Base-by-base conservation (phyloP, 2,329 filamentous ascomycete species). In the Pestalotiopsis fici region DNA sequence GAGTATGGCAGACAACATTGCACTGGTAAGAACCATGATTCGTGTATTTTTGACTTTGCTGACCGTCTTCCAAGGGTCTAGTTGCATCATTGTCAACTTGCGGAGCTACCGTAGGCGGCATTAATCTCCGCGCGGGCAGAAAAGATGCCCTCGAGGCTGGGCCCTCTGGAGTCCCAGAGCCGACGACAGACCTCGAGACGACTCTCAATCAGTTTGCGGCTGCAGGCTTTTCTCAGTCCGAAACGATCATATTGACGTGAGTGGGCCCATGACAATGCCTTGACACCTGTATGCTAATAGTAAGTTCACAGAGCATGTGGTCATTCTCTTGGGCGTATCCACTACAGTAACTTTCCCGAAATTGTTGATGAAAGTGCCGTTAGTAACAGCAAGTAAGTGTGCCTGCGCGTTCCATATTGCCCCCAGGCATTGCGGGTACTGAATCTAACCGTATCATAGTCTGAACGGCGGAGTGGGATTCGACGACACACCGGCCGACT, bases 1-100 rank as follows among this genome's bases (percentile, higher is more conserved):
- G 39, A 50, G 60, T 23, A 63, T 63, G 60, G 60, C 60, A 50
- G 60, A 63, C 39, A 63, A 63, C 60, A 63, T 63, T 23, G 60
- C 35, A 43, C 39, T 63, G n/a, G 60, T 63, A 50, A 27, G 60
- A 23, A 12, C 12, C 28, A 21, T 35, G 3, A 6, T 1, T 3
- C 28, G 9, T n/a, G 18, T 28, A n/a, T 15, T 21, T 2, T 15
- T 18, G 11, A 39, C 31, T n/a, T 37, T 27, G 23, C 55, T 57
- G 13, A 57, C 18, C 23, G 7, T 31, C 9, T 5, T 35, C 31
- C 31, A 12, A 63, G 60, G 60, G 60, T 23, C 23, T 63, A 9
- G 60, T 63, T 15, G 60, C 60, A 18, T 35, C 35, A 63, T 15
- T 63, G 12, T 23, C 60, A 12, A 63, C 21, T 18, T 63, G 60